Conservation (phyloP, 768 basidiomycete genomes). For the Wakefieldia striispora region DNA sequence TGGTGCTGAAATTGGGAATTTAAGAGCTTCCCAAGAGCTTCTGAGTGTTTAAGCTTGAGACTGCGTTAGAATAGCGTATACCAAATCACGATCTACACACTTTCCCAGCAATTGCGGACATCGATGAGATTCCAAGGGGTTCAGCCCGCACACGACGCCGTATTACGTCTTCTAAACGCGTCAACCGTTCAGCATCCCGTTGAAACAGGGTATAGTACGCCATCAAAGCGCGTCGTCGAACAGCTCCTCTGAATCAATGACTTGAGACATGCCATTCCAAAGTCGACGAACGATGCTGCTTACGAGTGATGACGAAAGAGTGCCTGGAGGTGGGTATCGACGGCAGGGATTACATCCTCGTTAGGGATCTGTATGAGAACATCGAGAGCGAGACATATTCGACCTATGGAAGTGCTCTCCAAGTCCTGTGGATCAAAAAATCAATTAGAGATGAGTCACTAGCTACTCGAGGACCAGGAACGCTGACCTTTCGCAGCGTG, state of each 20-base stretch:
- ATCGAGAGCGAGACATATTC: slow-evolving; percentile 72
- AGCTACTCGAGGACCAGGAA: background rate
- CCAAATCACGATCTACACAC: slow-evolving; percentile 13
- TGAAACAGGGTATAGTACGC: slow-evolving; percentile 54
- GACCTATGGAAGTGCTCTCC: slow-evolving; percentile 51
- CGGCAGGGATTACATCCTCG: slow-evolving; percentile 72
- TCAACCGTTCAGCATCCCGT: slow-evolving; percentile 45
- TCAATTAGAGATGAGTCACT: slow-evolving; percentile 2
- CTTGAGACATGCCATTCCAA: slow-evolving; percentile 2
- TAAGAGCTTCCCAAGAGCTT: slow-evolving; percentile 18
- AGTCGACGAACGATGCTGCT: slow-evolving; percentile 41
- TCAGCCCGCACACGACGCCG: slow-evolving; percentile 10
- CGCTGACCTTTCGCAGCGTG: slow-evolving; percentile 71
- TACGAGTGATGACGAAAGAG: slow-evolving; percentile 75
- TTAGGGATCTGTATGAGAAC: slow-evolving; percentile 59
- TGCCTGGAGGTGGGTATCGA: slow-evolving; percentile 61
- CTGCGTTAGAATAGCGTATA: slow-evolving; percentile 2
- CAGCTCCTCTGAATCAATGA: slow-evolving; percentile 42
- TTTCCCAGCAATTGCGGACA: slow-evolving; percentile 18
- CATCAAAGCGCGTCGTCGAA: slow-evolving; percentile 62
- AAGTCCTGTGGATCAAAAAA: slow-evolving; percentile 56
- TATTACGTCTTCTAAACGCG: slow-evolving; percentile 34
- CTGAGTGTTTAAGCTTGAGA: slow-evolving; percentile 23
- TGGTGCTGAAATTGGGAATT: slow-evolving; percentile 21
- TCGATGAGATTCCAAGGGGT: slow-evolving; percentile 7